Conservation (phyloP, 306 rosid species). For the Cucurbita argyrosperma region DNA sequence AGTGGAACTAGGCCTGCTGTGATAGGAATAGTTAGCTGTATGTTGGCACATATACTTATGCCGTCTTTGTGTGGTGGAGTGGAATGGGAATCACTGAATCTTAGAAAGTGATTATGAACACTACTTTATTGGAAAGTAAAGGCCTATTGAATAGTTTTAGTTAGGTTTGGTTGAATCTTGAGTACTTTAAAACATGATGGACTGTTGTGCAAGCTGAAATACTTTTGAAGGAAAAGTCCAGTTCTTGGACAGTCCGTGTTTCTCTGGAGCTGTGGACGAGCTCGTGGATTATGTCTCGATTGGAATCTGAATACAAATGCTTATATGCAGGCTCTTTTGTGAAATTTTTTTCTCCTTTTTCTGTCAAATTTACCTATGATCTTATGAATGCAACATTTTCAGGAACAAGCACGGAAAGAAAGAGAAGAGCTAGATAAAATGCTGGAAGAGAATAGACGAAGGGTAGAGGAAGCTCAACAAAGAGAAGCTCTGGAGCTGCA, state of each 20-base stretch:
- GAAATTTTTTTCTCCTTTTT: background rate
- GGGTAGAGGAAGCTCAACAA: constrained; percentile 82
- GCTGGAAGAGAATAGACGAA: constrained; percentile 84
- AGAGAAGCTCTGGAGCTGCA: constrained; percentile 74
- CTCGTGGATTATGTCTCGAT: background rate
- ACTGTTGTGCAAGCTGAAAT: background rate
- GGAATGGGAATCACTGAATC: background rate
- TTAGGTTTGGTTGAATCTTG: background rate
- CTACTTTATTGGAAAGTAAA: background rate
- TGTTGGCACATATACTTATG: background rate
- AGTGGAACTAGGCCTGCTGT: background rate
- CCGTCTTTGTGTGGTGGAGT: background rate
- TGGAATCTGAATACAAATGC: background rate
- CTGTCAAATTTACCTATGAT: background rate
- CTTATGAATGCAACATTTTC: background rate
- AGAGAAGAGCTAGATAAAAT: constrained; percentile 82
- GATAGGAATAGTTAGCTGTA: background rate
- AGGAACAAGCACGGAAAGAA: constrained; percentile 79
- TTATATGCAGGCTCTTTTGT: background rate
- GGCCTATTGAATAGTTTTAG: background rate
- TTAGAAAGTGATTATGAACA: background rate
- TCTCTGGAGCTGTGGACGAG: background rate
- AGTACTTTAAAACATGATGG: background rate
- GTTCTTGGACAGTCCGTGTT: background rate
- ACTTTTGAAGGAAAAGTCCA: background rate